Conservation (phyloP, 2,329 filamentous ascomycete genomes). For the Aotearoamyces nothofagi region DNA sequence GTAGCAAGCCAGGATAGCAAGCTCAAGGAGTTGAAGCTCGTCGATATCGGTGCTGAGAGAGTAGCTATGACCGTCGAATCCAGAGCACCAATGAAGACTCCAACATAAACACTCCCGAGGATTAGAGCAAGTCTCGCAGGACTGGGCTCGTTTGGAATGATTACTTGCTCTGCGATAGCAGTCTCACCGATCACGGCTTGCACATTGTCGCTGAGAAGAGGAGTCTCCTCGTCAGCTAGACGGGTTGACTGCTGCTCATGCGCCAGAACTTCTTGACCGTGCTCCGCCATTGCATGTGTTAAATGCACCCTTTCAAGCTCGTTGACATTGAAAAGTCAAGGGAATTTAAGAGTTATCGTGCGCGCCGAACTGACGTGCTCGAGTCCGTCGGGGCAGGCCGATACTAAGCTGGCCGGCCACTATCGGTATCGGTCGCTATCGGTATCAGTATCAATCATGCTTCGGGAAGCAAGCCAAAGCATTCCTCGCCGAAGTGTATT, state of each 20-base stretch:
- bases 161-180: slow-evolving; percentile 24
- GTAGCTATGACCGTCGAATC: slow-evolving; percentile 81
- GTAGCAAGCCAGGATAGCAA: slow-evolving; percentile 80
- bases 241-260: too few relatives aligned
- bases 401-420: background rate
- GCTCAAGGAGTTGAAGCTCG: slow-evolving; percentile 66
- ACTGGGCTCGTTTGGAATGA: slow-evolving; percentile 33
- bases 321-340: slow-evolving; percentile 7
- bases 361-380: background rate
- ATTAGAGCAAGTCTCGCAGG: slow-evolving; percentile 34
- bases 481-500: background rate
- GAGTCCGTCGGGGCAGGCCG: background rate
- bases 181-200: background rate
- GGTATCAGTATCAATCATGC: too few relatives aligned
- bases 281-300: too few relatives aligned
- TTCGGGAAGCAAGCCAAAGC: too few relatives aligned
- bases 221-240: slow-evolving; percentile 14
- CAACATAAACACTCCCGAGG: slow-evolving; percentile 38
- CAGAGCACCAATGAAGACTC: slow-evolving; percentile 47
- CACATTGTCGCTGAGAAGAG: slow-evolving; percentile 7
- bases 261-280: too few relatives aligned
- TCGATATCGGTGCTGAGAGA: slow-evolving; percentile 68
- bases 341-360: background rate
- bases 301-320: slow-evolving; percentile 26
- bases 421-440: too few relatives aligned